Conservation (phyloP, 768 basidiomycete genomes). For the Galerina marginata region DNA sequence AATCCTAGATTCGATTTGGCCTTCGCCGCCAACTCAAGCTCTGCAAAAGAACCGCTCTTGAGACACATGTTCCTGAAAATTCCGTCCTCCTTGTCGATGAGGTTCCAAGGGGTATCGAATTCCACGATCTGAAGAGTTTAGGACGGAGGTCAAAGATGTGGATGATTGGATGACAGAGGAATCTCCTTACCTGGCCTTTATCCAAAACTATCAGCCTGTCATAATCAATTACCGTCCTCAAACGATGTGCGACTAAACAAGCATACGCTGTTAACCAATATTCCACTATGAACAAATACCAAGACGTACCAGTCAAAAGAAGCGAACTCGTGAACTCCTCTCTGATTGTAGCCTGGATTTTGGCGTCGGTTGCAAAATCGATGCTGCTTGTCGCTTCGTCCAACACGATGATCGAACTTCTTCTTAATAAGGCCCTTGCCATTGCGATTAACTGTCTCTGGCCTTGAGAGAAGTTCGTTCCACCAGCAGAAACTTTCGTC, state of each 20-base stretch:
- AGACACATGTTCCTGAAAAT: slow-evolving; percentile 75
- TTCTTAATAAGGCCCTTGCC: slow-evolving; percentile 79
- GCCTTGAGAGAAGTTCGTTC: slow-evolving; percentile 91
- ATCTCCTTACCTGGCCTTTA: slow-evolving; percentile 53
- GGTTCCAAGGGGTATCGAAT: slow-evolving; percentile 74
- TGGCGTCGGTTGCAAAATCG: slow-evolving; percentile 87
- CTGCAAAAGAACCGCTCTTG: slow-evolving; percentile 68
- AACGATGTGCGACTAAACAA: slow-evolving; percentile 67
- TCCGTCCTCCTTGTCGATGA: slow-evolving; percentile 67
- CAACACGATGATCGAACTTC: slow-evolving; percentile 75
- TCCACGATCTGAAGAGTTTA: slow-evolving; percentile 49
- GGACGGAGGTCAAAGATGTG: neutral
- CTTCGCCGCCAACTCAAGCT: slow-evolving; percentile 65
- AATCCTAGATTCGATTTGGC: slow-evolving; percentile 31
- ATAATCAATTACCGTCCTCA: slow-evolving; percentile 83
- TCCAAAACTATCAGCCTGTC: slow-evolving; percentile 81
- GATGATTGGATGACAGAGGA: neutral
- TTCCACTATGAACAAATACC: neutral
- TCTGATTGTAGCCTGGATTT: slow-evolving; percentile 88
- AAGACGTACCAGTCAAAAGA: slow-evolving; percentile 66
- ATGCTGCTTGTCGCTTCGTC: slow-evolving; percentile 90
- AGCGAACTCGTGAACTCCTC: slow-evolving; percentile 83
- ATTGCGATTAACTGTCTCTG: slow-evolving; percentile 89
- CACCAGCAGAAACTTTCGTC: slow-evolving; percentile 84
- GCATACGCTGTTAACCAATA: neutral